Evolutionary conservation across 2,329 filamentous ascomycete species (phyloP).

Genomic region (Colletotrichum abscissum): DNA sequence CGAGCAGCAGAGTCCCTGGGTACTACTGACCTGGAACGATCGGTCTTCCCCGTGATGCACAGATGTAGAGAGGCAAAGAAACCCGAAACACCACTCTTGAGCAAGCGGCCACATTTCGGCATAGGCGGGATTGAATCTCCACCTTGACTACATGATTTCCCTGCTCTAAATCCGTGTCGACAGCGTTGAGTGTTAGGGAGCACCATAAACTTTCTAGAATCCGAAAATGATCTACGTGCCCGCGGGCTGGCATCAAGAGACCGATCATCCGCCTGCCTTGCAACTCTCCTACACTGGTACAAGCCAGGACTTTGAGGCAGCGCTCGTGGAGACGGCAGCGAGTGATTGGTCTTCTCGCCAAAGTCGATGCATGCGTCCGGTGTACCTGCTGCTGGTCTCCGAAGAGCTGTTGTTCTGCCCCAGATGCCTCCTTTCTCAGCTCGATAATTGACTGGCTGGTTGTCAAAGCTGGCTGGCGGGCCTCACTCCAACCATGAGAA

Average conservation of each 20-base stretch:
- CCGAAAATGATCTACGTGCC: conserved; percentile 9
- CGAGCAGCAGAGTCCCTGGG: not conserved
- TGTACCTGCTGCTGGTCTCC: conserved; percentile 26
- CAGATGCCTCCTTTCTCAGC: not conserved
- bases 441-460: conserved; percentile 12
- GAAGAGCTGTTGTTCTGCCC: conserved; percentile 3
- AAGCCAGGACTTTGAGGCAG: conserved; percentile 13
- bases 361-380: conserved; percentile 31
- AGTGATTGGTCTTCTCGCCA: conserved; percentile 33
- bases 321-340: not conserved
- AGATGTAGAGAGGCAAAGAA: not conserved
- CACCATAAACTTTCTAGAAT: conserved; percentile 24
- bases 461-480: not conserved
- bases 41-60: conserved; percentile 8
- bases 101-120: conserved; percentile 22
- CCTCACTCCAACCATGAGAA: conserved; percentile 16
- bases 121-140: conserved; percentile 13
- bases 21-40: conserved; percentile 2
- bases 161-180: conserved; percentile 23
- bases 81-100: conserved; percentile 19
- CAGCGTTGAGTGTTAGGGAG: not conserved
- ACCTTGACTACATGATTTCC: conserved; percentile 3
- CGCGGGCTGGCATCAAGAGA: conserved; percentile 9
- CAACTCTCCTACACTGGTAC: conserved; percentile 11
- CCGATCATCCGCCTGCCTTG: conserved; percentile 22